Evolutionary conservation across 805 yeast genomes (phyloP).

Genomic region (Yamadazyma paraphyllophila): DNA sequence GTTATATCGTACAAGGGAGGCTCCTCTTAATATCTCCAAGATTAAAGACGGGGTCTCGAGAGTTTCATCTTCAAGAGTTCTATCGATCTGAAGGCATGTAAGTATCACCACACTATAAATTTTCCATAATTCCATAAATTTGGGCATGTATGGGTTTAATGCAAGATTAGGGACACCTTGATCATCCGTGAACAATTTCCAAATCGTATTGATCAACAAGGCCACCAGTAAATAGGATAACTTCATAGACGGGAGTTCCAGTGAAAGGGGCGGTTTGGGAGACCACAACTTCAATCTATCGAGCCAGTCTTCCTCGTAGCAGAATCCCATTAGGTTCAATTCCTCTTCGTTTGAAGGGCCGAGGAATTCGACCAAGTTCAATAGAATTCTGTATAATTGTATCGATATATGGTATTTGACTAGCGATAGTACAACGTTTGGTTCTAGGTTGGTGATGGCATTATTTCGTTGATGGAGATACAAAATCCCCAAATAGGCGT

Average conservation of each 20-base stretch:
- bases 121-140: slow-evolving; percentile 63
- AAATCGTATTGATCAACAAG: slow-evolving; percentile 30
- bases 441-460: neutral
- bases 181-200: slow-evolving; percentile 29
- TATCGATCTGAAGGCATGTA: slow-evolving; percentile 55
- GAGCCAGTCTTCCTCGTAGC: slow-evolving; percentile 7
- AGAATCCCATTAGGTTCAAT: slow-evolving; percentile 15
- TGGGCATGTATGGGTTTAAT: slow-evolving; percentile 61
- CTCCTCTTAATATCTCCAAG: slow-evolving; percentile 49
- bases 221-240: slow-evolving; percentile 20
- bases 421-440: slow-evolving; percentile 20
- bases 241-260: neutral
- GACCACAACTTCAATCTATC: slow-evolving; percentile 7
- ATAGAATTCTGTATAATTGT: slow-evolving; percentile 30
- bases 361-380: slow-evolving; percentile 35
- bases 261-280: slow-evolving; percentile 17
- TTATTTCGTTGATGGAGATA: neutral
- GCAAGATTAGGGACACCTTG: slow-evolving; percentile 37
- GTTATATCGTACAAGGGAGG: slow-evolving; percentile 60
- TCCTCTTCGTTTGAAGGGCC: slow-evolving; percentile 16
- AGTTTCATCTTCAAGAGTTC: slow-evolving; percentile 26
- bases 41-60: slow-evolving; percentile 32
- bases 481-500: slow-evolving; percentile 2
- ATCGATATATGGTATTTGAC: slow-evolving; percentile 35
- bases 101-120: slow-evolving; percentile 57